Base-by-base conservation (phyloP, 2,329 filamentous ascomycete genomes). In the Talaromyces sp. region DNA sequence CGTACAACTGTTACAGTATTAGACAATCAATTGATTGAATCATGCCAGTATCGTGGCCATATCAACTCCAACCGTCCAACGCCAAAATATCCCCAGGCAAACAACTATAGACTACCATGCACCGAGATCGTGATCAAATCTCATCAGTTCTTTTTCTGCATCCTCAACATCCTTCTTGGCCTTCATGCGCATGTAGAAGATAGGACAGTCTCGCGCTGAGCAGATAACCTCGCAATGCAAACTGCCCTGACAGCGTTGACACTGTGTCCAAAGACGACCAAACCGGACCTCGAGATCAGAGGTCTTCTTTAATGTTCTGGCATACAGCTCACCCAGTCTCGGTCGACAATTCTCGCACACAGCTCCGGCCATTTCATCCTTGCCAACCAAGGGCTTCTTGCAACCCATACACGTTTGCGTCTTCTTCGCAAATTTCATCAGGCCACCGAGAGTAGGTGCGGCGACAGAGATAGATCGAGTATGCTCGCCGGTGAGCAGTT, bases 101-200 rank as follows among this genome's bases (percentile, higher is more conserved):
- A 59, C 31, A 39, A 35, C 14, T 14, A 39, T 40, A 52, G 31
- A 65, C 74, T 67, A 87, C 85, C 85, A 88, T 31, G 91, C 85
- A 62, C 89, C 88, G 70, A 87, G 85, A 77, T 96, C 93, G 67
- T 87, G 85, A 78, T 99, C 95, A 77, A 99, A 99, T 69, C 95
- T 83, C 69, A 85, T 85, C 70, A 99, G 77, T 76, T 99, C 95
- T 79, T 92, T 96, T 63, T 93, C 92, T 1, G 88, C 89, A 79
- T 99, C 95, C 76, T 98, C 93, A 42, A 98, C 88, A 75, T 99
- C 95, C 82, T 99, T 99, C 84, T 97, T 96, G 35, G 93, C 93
- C 83, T 99, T 99, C 95, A 99, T 99, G 4, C 95, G 88, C 95
- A 99, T 99, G 77, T 99, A 99, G 77, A 99, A 99, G 72, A 99